These are phyloP conservation scores for Grosmannia clavigera DNA, from an alignment of 2,329 filamentous ascomycete genomes.

Conservation along the genomic window DNA sequence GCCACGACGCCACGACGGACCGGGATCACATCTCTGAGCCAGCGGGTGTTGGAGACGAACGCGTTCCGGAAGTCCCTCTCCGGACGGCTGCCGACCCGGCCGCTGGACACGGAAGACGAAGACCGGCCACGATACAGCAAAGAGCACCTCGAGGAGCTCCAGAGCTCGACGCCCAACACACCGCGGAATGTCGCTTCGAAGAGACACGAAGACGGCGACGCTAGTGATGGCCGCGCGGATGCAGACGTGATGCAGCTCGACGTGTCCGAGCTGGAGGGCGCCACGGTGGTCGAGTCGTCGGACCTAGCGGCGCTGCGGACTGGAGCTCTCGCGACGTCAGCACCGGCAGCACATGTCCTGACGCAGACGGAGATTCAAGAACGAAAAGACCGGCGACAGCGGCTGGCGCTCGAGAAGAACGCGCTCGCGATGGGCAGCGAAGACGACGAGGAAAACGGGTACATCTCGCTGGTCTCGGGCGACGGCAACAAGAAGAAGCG, in stretches of 20 bases:
- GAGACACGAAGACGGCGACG: slow-evolving; percentile 10
- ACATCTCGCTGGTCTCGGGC: slow-evolving; percentile 19
- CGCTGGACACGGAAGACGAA: slow-evolving; percentile 41
- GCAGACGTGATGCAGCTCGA: slow-evolving; percentile 41
- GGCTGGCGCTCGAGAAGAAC: slow-evolving; percentile 57
- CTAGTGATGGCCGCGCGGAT: slow-evolving; percentile 26
- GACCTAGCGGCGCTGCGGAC: slow-evolving; percentile 21
- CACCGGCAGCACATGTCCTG: slow-evolving; percentile 40
- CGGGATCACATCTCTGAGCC: slow-evolving; percentile 21
- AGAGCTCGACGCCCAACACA: slow-evolving; percentile 72
- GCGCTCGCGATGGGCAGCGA: slow-evolving; percentile 54
- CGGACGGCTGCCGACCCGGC: slow-evolving; percentile 42
- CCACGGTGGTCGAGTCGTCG: slow-evolving; percentile 45
- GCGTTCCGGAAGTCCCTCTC: slow-evolving; percentile 29
- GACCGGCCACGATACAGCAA: slow-evolving; percentile 72
- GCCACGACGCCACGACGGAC: neutral
- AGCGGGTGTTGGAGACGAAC: slow-evolving; percentile 21
- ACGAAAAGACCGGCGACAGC: slow-evolving; percentile 79
- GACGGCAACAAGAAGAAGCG: slow-evolving; percentile 29
- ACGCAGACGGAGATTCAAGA: slow-evolving; percentile 78
- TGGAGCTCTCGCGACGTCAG: slow-evolving; percentile 2
- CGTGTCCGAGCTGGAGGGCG: slow-evolving; percentile 48
- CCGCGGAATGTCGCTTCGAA: slow-evolving; percentile 46
- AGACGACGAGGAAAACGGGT: slow-evolving; percentile 27
- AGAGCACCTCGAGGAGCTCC: slow-evolving; percentile 75